phyloP scores from a whole-genome alignment of 306 rosid genomes.

The Sphenostylis stenocarpa region DNA sequence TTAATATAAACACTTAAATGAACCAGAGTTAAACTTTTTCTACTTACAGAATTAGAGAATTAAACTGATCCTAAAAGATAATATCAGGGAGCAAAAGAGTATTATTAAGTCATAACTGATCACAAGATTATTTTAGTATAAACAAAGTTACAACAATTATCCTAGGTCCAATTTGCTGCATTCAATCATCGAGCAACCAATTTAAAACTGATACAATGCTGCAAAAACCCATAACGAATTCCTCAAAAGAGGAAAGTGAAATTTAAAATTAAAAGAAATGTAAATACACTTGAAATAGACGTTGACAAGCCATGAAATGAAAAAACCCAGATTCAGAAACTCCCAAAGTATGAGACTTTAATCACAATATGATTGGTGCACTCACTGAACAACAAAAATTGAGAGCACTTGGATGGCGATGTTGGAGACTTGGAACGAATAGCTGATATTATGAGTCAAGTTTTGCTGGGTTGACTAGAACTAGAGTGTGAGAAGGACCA shows the following conservation, averaged over 20 bases:
- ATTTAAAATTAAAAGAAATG: background rate
- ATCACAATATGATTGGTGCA: background rate
- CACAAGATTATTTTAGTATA: background rate
- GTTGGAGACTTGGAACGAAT: background rate
- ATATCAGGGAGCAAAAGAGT: background rate
- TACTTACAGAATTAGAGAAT: background rate
- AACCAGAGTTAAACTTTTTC: background rate
- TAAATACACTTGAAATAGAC: background rate
- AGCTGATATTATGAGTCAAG: background rate
- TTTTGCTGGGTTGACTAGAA: background rate
- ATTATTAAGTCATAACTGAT: background rate
- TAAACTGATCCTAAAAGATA: background rate
- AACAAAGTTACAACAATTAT: background rate
- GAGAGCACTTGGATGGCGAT: background rate
- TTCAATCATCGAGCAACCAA: constrained; percentile 19
- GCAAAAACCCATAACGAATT: background rate
- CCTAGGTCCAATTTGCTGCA: background rate
- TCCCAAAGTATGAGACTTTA: constrained; percentile 9
- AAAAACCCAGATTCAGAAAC: constrained; percentile 28
- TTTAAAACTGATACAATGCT: background rate
- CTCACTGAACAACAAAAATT: background rate
- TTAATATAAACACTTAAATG: background rate
- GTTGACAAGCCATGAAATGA: background rate
- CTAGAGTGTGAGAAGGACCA: background rate
- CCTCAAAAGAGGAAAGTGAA: background rate